A percentile compares a stretch with the other conserved stretches of the same genome.
Evolutionary conservation across 331 rosid species (phyloP).

Genomic region (Phaseolus coccineus): DNA sequence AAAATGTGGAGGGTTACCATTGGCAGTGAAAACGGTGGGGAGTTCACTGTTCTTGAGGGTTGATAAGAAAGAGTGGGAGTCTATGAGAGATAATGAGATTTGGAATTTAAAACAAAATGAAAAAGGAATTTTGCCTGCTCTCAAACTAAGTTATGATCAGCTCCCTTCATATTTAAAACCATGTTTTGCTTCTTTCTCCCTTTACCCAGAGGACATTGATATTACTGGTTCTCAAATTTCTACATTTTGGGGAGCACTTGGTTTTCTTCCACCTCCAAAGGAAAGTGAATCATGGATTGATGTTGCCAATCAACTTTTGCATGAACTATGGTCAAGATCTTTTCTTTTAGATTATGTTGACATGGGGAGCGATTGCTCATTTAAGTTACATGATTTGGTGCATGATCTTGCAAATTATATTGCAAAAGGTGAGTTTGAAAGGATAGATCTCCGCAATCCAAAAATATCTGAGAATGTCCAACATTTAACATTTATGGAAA

Average conservation of each 20-base stretch:
- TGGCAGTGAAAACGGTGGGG: not conserved
- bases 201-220: accelerated
- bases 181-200: not conserved
- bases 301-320: not conserved
- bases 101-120: not conserved
- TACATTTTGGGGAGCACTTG: not conserved
- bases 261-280: slow-evolving; percentile 20
- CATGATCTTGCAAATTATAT: slow-evolving; percentile 33
- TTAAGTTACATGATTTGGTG: slow-evolving; percentile 36
- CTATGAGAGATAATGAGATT: slow-evolving; percentile 5
- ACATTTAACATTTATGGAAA: not conserved
- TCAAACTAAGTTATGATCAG: too few species aligned
- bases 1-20: not conserved
- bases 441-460: not conserved
- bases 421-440: slow-evolving; percentile 3
- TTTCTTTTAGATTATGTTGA: slow-evolving; percentile 37
- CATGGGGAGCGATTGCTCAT: accelerated
- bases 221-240: not conserved
- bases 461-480: not conserved
- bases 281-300: not conserved
- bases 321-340: slow-evolving; percentile 20
- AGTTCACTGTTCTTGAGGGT: not conserved
- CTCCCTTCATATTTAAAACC: too few species aligned
- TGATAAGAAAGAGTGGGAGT: not conserved
- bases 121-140: too few species aligned